Percentiles rank a stretch among this genome's conserved stretches.
Evolutionary conservation across 2,329 filamentous ascomycete genomes (phyloP).

Genomic region (Penicillium sp.): DNA sequence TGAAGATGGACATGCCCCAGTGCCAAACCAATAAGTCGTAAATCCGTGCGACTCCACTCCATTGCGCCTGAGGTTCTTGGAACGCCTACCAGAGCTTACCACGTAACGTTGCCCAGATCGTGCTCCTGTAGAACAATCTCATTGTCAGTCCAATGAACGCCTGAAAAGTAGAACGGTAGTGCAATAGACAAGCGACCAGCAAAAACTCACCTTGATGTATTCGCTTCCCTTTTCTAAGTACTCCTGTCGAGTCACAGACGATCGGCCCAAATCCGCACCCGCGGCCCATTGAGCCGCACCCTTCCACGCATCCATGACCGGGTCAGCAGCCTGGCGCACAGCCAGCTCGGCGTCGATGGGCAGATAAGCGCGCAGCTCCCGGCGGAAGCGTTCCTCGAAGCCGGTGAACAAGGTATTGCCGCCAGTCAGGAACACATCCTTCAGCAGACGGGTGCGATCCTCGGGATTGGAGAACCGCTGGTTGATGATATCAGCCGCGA

Average conservation of each 20-base stretch:
- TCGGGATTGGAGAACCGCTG: conserved; percentile 67
- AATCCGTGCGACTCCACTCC: conserved; percentile 22
- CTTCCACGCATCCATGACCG: conserved; percentile 86
- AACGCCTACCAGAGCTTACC: conserved; percentile 17
- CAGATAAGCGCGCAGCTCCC: conserved; percentile 71
- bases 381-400: conserved; percentile 78
- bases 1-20: conserved; percentile 5
- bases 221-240: conserved; percentile 90
- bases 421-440: conserved; percentile 92
- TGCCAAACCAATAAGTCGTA: conserved; percentile 4
- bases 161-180: background rate
- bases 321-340: conserved; percentile 73
- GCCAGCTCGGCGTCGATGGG: conserved; percentile 67
- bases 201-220: conserved; percentile 72
- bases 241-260: conserved; percentile 75
- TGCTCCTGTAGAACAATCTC: conserved; percentile 33
- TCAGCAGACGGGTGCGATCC: conserved; percentile 69
- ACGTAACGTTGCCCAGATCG: conserved; percentile 40
- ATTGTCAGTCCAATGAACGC: conserved; percentile 2
- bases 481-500: conserved; percentile 83
- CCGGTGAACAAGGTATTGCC: conserved; percentile 84
- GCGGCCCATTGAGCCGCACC: conserved; percentile 84
- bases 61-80: conserved; percentile 22
- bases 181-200: background rate
- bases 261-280: conserved; percentile 58